Evolutionary conservation across 371 early-diverging fungal genomes (phyloP), one percentile per base, ranked within the genome.

Genomic region (Mortierella sp.): DNA sequence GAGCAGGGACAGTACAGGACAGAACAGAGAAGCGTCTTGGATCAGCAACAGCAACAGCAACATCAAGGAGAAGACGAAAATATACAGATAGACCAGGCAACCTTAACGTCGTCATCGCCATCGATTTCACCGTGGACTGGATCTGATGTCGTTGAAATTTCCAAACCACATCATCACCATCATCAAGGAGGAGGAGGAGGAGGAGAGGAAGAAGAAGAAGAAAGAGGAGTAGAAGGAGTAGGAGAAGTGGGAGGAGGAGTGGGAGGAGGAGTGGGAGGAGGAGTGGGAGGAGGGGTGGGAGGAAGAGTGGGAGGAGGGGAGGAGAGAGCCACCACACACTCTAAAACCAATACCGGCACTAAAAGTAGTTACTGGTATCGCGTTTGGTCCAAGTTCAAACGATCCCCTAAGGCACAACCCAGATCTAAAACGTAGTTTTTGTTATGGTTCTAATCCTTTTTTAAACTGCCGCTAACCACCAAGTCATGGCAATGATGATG

Each of bases 341-440:
- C 55, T 10, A 24, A 55, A 55, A 55, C 55, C 18, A 55, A 26
- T 55, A 28, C 28, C 28, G n/a, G 49, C n/a, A 49, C 49, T 20
- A 55, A 26, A 55, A 22, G 6, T 55, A 32, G 66, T 20, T 70
- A 65, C 49, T 57, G 70, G 58, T 62, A 49, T 10, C 66, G 68
- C 6, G 76, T 70, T 20, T 76, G 70, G 76, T 70, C 71, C 58
- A 76, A 67, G 68, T 57, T 76, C 24, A 70, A 63, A 14, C 66
- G 43, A 3, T 62, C 70, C 1, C 60, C 35, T 30, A 54, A 22
- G n/a, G 20, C 51, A n/a, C 10, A 20, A 2, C 51, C 49, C n/a
- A 62, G 49, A 39, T 63, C 43, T 35, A 64, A 49, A 51, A 37
- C 40, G 28, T 55, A 55, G 28, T 55, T 55, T 55, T 26, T 30